Conservation (phyloP, 2,329 filamentous ascomycete species). For the Cordyceps fumosorosea region DNA sequence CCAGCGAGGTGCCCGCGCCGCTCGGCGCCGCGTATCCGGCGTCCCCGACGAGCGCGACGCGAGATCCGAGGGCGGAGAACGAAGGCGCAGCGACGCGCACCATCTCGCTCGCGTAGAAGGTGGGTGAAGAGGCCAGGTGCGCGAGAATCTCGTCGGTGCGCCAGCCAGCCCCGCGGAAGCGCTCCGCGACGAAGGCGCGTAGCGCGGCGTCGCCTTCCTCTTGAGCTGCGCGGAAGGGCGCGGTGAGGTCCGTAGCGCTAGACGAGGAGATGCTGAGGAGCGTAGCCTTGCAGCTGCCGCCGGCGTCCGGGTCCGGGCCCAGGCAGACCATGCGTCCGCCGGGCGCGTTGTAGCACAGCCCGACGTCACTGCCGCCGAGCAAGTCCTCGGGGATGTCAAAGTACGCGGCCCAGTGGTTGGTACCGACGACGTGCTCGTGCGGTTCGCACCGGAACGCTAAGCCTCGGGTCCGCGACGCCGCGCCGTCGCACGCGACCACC, state of each 20-base stretch:
- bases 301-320: constrained; percentile 26
- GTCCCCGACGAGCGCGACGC: constrained; percentile 43
- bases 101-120: constrained; percentile 41
- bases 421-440: constrained; percentile 30
- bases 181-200: background rate
- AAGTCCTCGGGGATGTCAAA: constrained; percentile 35
- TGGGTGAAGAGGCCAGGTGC: constrained; percentile 12
- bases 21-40: constrained; percentile 40
- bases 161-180: constrained; percentile 1
- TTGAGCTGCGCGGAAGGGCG: constrained; percentile 33
- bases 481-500: constrained; percentile 42
- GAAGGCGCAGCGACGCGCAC: constrained; percentile 36
- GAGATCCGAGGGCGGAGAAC: constrained; percentile 29
- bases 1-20: constrained; percentile 40
- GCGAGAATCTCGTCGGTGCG: constrained; percentile 5
- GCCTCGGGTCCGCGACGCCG: constrained; percentile 39
- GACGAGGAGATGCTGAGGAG: constrained; percentile 31
- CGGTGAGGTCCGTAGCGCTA: constrained; percentile 20
- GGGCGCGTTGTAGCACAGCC: constrained; percentile 28
- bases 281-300: constrained; percentile 23
- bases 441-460: constrained; percentile 34
- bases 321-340: constrained; percentile 32
- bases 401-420: constrained; percentile 35
- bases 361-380: constrained; percentile 30
- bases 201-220: constrained; percentile 15